Evolutionary conservation across 163 green algal species (phyloP).

Genomic region (Scenedesmus sp.): DNA sequence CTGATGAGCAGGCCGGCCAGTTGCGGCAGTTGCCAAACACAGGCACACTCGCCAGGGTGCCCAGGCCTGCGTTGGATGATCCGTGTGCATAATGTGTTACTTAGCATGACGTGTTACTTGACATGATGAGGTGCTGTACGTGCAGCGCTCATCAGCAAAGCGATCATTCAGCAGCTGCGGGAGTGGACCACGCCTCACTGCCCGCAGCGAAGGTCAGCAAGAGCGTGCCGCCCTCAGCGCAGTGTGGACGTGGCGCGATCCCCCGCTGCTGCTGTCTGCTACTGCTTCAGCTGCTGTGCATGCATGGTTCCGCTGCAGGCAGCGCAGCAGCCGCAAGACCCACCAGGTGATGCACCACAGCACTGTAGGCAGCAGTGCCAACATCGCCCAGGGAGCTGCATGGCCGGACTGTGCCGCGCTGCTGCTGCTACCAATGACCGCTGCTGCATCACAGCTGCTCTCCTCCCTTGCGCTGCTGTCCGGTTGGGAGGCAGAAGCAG

Average conservation of each 20-base stretch:
- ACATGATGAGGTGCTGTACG: no score
- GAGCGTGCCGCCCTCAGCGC: no score
- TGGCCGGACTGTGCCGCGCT: background rate
- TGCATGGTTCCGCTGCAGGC: background rate
- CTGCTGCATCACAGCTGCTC: background rate
- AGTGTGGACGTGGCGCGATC: background rate
- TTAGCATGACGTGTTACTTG: background rate
- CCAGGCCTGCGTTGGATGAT: constrained; percentile 8
- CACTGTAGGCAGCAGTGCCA: constrained; percentile 17
- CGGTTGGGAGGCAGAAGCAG: background rate
- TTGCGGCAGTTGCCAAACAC: constrained; percentile 23
- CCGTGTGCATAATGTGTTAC: no score
- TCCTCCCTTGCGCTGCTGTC: background rate
- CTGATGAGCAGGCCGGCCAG: background rate
- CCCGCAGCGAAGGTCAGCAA: no score
- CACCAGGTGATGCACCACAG: constrained; percentile 46
- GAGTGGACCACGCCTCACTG: no score
- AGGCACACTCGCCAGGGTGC: constrained; percentile 1
- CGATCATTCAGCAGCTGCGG: no score
- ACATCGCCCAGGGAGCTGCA: background rate
- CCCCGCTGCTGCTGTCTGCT: background rate
- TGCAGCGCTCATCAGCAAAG: no score
- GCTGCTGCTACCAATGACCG: background rate
- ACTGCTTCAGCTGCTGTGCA: background rate
- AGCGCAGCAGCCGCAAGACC: background rate